Percentiles rank a stretch among this genome's conserved stretches.
phyloP scores from a whole-genome alignment of 805 yeast genomes.

The Sungouiella blattae region DNA sequence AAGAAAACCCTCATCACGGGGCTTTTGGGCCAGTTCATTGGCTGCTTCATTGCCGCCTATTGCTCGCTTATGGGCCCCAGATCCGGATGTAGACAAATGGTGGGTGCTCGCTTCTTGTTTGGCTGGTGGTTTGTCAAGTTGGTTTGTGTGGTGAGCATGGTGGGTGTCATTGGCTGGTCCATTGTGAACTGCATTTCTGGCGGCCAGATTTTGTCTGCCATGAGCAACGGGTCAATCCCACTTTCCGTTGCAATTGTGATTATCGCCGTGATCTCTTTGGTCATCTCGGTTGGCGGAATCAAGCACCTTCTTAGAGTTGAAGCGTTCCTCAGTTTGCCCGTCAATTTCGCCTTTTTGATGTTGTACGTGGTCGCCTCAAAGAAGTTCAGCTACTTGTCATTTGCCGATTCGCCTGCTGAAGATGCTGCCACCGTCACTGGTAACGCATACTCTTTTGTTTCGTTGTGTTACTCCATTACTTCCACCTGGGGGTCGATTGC shows the following conservation, averaged over 20 bases:
- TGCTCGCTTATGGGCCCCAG: constrained; percentile 87
- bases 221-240: constrained; percentile 65
- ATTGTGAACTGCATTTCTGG: constrained; percentile 86
- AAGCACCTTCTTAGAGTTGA: constrained; percentile 67
- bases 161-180: constrained; percentile 92
- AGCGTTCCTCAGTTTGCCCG: constrained; percentile 64
- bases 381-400: constrained; percentile 35
- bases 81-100: constrained; percentile 89
- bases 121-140: constrained; percentile 85
- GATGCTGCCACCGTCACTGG: constrained; percentile 48
- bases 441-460: constrained; percentile 68
- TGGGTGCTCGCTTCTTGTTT: constrained; percentile 71
- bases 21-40: constrained; percentile 58
- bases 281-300: constrained; percentile 77
- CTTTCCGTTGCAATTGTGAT: constrained; percentile 72
- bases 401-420: constrained; percentile 16
- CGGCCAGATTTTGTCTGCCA: constrained; percentile 71
- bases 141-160: constrained; percentile 64
- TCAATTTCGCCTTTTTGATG: constrained; percentile 60
- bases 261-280: constrained; percentile 58
- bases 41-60: constrained; percentile 76
- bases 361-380: constrained; percentile 61
- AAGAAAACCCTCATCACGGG: constrained; percentile 62
- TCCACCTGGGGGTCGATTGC: constrained; percentile 90
- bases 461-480: constrained; percentile 72